Conservation (phyloP, 2,329 filamentous ascomycete genomes). For the Aspergillus japonicus region DNA sequence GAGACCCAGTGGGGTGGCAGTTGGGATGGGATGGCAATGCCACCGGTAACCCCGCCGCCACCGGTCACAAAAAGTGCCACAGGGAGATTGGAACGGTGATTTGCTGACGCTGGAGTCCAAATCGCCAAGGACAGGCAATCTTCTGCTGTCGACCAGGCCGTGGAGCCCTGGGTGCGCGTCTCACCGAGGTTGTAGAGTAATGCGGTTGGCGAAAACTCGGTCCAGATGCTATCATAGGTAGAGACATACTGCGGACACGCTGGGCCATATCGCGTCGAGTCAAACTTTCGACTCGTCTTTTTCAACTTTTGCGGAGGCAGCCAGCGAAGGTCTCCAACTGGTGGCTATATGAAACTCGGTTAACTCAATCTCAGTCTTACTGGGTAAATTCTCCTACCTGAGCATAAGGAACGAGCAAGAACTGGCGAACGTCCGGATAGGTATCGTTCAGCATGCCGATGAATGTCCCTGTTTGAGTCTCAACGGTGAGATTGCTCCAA, state of each 20-base stretch:
- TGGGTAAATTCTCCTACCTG: slow-evolving; percentile 13
- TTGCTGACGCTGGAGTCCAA: slow-evolving; percentile 39
- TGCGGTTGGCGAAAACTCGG: neutral
- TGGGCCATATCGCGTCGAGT: slow-evolving; percentile 25
- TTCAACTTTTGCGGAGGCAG: slow-evolving; percentile 28
- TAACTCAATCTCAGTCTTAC: too few relatives aligned
- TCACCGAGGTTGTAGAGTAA: slow-evolving; percentile 16
- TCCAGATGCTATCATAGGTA: neutral
- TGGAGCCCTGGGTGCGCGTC: slow-evolving; percentile 13
- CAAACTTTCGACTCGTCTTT: slow-evolving; percentile 12
- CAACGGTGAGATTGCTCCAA: slow-evolving; percentile 17
- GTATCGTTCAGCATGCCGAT: slow-evolving; percentile 34
- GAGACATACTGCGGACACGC: slow-evolving; percentile 29
- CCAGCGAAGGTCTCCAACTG: slow-evolving; percentile 18
- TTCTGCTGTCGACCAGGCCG: slow-evolving; percentile 32
- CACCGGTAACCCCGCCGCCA: slow-evolving; percentile 27
- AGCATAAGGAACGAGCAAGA: slow-evolving; percentile 39
- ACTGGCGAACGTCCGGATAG: slow-evolving; percentile 39
- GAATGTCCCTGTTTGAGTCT: slow-evolving; percentile 20
- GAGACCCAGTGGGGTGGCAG: slow-evolving; percentile 35
- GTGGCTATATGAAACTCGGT: neutral
- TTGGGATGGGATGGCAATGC: slow-evolving; percentile 35
- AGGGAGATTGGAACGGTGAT: slow-evolving; percentile 18
- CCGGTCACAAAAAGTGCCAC: slow-evolving; percentile 26
- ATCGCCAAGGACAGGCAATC: slow-evolving; percentile 47